Evolutionary conservation across 2,329 filamentous ascomycete species (phyloP), one percentile per base, ranked within the genome.

Genomic region (Didymella keratinophila): DNA sequence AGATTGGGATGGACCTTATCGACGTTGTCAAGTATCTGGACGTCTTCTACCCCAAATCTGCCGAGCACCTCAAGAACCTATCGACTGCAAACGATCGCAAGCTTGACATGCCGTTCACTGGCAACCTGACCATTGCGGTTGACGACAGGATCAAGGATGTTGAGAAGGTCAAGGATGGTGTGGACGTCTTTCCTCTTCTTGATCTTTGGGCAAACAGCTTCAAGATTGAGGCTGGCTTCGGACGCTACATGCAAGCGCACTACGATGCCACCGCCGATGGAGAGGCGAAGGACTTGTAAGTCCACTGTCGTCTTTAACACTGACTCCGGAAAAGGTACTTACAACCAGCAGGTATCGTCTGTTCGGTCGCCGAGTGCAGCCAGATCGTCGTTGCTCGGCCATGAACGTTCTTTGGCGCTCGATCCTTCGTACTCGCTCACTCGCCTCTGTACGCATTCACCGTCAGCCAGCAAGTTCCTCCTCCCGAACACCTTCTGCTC

Each of bases 241-340:
- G 72, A 9, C 63, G 71, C 6, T 75, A 74, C 28, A 41, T 63
- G n/a, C 57, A 59, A 16, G 21, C 10, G 3, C 14, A 32, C 4
- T 70, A 70, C 34, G 18, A 52, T 3, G 61, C 66, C 3, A 56
- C 62, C 32, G n/a, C n/a, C 6, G 71, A 75, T 39, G 70, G 69
- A 2, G 71, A 75, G 30, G 67, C 69, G 8, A 75, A 73, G 52
- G 72, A 75, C 41, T 52, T 75, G 69, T 71, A 56, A 63, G 69
- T 65, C 27, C 16, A 21, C 9, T 18, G 5, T 16, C 32, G 5
- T 18, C 3, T 16, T 16, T 20, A 3, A 8, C 2, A 11, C 21
- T 21, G 23, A n/a, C 9, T 8, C 4, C 10, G 2, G 0, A 11
- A 30, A 3, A n/a, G 12, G 7, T 4, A 18, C 45, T 55, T 8